Conservation (phyloP, 495 filamentous ascomycete species). For the Geopyxis carbonaria region DNA sequence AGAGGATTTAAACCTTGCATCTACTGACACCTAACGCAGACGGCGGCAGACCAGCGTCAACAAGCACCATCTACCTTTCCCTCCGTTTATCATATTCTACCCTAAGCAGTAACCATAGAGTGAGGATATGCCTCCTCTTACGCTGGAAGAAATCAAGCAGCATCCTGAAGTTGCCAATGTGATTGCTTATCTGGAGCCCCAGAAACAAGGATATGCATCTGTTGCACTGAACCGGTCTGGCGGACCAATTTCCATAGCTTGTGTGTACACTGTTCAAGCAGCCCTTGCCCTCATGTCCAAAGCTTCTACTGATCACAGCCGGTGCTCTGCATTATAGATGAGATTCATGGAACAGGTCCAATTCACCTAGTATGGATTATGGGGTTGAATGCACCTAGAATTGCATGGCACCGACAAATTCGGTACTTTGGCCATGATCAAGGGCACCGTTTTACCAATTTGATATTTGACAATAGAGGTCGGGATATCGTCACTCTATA, state of each 20-base stretch:
- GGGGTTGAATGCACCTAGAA: slow-evolving; percentile 44
- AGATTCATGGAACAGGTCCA: slow-evolving; percentile 61
- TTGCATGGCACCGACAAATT: slow-evolving; percentile 29
- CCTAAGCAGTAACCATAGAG: too few relatives aligned
- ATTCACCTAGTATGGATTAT: slow-evolving; percentile 52
- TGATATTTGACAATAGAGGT: slow-evolving; percentile 59
- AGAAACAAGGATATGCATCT: slow-evolving; percentile 14
- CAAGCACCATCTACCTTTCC: too few relatives aligned
- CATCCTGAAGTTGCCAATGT: slow-evolving; percentile 20
- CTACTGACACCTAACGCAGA: too few relatives aligned
- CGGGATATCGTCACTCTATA: background rate
- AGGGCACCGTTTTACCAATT: slow-evolving; percentile 44
- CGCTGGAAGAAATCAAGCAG: slow-evolving; percentile 20
- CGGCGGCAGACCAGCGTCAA: too few relatives aligned
- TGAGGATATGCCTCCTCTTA: slow-evolving; percentile 9
- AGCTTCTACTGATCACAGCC: too few relatives aligned
- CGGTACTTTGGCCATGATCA: slow-evolving; percentile 40
- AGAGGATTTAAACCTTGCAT: too few relatives aligned
- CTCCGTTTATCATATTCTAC: too few relatives aligned
- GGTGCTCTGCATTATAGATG: slow-evolving; percentile 25
- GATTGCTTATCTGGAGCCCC: slow-evolving; percentile 14
- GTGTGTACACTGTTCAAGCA: background rate
- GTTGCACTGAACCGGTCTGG: slow-evolving; percentile 21
- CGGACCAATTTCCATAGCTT: slow-evolving; percentile 23
- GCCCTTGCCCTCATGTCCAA: too few relatives aligned